phyloP scores from a whole-genome alignment of 2,329 filamentous ascomycete genomes.

The Epichloe uncinata region DNA sequence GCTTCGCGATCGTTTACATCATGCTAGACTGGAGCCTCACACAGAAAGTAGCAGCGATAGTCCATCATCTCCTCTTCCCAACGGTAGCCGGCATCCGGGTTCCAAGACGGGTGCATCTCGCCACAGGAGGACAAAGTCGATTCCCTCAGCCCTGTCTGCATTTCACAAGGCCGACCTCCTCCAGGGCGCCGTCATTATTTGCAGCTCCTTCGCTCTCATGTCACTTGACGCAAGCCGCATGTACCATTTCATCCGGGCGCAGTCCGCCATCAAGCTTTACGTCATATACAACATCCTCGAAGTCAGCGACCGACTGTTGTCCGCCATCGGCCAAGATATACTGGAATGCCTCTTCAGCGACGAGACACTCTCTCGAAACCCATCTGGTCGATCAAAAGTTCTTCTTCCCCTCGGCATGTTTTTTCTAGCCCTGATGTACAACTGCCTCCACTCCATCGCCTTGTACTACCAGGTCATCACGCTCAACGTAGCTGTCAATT shows the following conservation, averaged over 20 bases:
- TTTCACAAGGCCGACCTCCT: constrained; percentile 93
- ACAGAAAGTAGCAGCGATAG: constrained; percentile 2
- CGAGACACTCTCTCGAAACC: constrained; percentile 79
- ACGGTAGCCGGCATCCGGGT: constrained; percentile 11
- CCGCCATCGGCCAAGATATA: constrained; percentile 88
- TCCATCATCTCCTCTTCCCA: constrained; percentile 8
- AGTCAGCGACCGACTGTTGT: constrained; percentile 77
- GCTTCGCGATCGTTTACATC: constrained; percentile 4
- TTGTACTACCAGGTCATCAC: constrained; percentile 97
- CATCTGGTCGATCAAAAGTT: constrained; percentile 82
- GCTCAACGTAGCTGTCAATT: constrained; percentile 95
- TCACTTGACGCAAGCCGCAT: constrained; percentile 89
- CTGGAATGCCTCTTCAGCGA: constrained; percentile 90
- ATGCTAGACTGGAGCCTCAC: background rate
- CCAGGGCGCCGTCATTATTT: constrained; percentile 77
- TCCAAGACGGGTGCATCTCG: constrained; percentile 26
- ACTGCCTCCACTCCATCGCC: constrained; percentile 71
- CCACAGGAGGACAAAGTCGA: constrained; percentile 69
- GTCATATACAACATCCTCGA: constrained; percentile 98
- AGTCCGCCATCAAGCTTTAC: constrained; percentile 95
- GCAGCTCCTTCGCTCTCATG: constrained; percentile 75
- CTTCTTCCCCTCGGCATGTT: constrained; percentile 87
- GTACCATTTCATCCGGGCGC: constrained; percentile 94
- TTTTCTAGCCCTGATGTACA: constrained; percentile 72
- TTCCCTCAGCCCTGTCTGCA: constrained; percentile 69